Evolutionary conservation across 2,329 filamentous ascomycete species (phyloP).

Genomic region (Diaporthe helianthi): DNA sequence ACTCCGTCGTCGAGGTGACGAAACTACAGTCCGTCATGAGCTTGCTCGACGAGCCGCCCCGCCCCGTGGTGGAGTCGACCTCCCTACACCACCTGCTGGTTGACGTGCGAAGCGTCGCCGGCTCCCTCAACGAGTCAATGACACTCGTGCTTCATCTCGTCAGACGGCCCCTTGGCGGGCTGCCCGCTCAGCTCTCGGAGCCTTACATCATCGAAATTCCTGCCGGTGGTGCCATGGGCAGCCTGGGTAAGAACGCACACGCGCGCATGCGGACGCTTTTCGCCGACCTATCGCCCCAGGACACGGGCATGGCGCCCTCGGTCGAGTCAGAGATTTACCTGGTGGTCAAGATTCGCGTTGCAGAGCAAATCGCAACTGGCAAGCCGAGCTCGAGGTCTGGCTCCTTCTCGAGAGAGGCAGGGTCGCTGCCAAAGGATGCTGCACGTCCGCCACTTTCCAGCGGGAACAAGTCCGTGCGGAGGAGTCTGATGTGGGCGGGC

Average conservation of each 20-base stretch:
- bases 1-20: slow-evolving; percentile 90
- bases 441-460: slow-evolving; percentile 56
- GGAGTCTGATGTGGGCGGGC: slow-evolving; percentile 75
- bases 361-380: slow-evolving; percentile 54
- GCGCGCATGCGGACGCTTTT: slow-evolving; percentile 84
- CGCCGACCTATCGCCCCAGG: slow-evolving; percentile 80
- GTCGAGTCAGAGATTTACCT: slow-evolving; percentile 80
- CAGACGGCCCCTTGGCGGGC: slow-evolving; percentile 69
- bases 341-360: slow-evolving; percentile 78
- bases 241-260: slow-evolving; percentile 68
- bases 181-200: slow-evolving; percentile 77
- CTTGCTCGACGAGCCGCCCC: slow-evolving; percentile 83
- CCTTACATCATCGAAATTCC: slow-evolving; percentile 81
- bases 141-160: slow-evolving; percentile 81
- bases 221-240: slow-evolving; percentile 73
- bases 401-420: slow-evolving; percentile 47
- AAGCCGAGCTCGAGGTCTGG: slow-evolving; percentile 62
- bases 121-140: slow-evolving; percentile 76
- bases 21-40: slow-evolving; percentile 96
- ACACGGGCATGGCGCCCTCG: slow-evolving; percentile 68
- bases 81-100: slow-evolving; percentile 83
- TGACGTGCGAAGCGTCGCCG: slow-evolving; percentile 83
- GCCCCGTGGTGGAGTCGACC: slow-evolving; percentile 69
- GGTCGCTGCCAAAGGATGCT: slow-evolving; percentile 50
- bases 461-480: slow-evolving; percentile 62